Conservation (phyloP, 257 asterid genomes). For the Ilex asprella region DNA sequence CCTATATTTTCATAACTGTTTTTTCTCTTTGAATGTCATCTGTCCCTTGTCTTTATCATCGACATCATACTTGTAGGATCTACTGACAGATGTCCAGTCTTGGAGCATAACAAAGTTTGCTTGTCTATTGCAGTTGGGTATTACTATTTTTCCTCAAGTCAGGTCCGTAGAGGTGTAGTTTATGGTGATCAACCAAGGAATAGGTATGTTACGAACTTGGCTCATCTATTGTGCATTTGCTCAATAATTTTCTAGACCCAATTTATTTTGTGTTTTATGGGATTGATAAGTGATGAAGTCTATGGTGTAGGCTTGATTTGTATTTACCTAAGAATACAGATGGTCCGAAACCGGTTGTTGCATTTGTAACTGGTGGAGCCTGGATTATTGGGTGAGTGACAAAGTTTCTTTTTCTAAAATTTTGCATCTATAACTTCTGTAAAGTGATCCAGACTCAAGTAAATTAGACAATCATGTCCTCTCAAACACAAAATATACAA, state of each 20-base stretch:
- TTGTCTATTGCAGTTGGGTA: constrained; percentile 72
- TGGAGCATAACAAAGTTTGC: neutral
- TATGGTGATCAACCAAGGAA: constrained; percentile 95
- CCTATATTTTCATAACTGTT: too few species aligned
- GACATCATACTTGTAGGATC: too few species aligned
- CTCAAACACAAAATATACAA: neutral
- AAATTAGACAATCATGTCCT: neutral
- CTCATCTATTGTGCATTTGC: neutral
- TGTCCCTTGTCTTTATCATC: too few species aligned
- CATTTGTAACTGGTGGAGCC: constrained; percentile 98
- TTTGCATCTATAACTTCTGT: neutral
- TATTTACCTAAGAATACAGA: constrained; percentile 63
- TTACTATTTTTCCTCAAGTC: constrained; percentile 67
- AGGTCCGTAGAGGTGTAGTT: constrained; percentile 71
- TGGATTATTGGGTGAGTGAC: constrained; percentile 85
- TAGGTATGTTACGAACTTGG: constrained; percentile 37
- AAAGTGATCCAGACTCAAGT: neutral
- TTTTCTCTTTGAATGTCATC: too few species aligned
- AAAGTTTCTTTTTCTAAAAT: neutral
- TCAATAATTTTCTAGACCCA: neutral
- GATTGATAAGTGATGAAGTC: too few species aligned
- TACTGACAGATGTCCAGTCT: neutral
- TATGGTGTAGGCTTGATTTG: constrained; percentile 66
- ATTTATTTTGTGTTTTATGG: too few species aligned
- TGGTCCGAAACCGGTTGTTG: constrained; percentile 90